A percentile compares a stretch with the other conserved stretches of the same genome.
Conservation (phyloP, 164 flowering plant genomes). For the Pachysandra terminalis region DNA sequence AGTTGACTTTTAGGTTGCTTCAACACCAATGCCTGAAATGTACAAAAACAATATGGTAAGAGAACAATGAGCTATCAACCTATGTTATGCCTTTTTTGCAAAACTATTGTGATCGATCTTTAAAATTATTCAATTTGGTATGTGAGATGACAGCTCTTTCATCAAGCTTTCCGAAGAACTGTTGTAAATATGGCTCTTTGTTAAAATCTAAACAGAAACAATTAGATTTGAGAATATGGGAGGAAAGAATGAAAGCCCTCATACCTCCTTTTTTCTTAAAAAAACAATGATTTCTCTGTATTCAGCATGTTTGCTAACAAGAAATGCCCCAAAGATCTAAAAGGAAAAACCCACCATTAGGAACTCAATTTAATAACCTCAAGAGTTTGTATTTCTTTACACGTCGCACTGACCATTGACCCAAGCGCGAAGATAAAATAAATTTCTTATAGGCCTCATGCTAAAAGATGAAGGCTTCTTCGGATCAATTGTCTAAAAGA, state of each 20-base stretch:
- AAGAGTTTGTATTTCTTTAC: too few species aligned
- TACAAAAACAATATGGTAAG: constrained; percentile 75
- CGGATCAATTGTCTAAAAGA: too few species aligned
- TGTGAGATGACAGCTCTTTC: not conserved
- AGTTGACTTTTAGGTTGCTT: constrained; percentile 51
- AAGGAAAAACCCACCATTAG: too few species aligned
- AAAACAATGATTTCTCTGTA: not conserved
- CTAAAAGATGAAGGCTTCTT: too few species aligned
- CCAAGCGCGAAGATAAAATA: too few species aligned
- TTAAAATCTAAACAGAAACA: not conserved
- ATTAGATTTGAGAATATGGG: not conserved
- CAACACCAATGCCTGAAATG: constrained; percentile 68
- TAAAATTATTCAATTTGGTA: not conserved
- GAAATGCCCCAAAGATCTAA: too few species aligned
- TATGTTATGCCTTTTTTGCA: not conserved
- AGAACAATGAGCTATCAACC: not conserved
- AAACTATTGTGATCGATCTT: not conserved
- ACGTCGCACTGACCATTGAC: too few species aligned
- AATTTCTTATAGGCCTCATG: too few species aligned
- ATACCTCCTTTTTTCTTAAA: not conserved
- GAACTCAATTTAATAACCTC: too few species aligned
- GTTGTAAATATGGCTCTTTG: not conserved
- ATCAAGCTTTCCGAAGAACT: not conserved
- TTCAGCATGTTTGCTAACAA: too few species aligned
- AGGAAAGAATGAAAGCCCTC: not conserved